A percentile compares a stretch with the other conserved stretches of the same genome.
Conservation (phyloP, 2,329 filamentous ascomycete genomes). For the Fusarium brevicatenulatum region DNA sequence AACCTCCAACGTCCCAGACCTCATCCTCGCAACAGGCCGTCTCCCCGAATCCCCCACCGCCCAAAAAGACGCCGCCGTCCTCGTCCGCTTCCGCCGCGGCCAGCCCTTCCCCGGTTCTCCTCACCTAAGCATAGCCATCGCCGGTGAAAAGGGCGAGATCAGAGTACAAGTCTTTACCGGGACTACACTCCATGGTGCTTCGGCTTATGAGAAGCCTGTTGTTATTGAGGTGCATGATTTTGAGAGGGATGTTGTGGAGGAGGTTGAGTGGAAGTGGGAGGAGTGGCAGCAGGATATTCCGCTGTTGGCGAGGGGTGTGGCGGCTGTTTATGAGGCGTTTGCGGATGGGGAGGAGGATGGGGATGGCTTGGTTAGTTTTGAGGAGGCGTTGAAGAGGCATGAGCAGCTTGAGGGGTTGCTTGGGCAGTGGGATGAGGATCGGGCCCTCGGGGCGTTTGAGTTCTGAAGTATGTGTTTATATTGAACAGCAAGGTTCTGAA, state of each 20-base stretch:
- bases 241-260: slow-evolving; percentile 55
- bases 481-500: neutral
- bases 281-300: slow-evolving; percentile 60
- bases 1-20: slow-evolving; percentile 57
- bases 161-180: slow-evolving; percentile 49
- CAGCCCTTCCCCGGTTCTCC: slow-evolving; percentile 59
- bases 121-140: slow-evolving; percentile 60
- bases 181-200: slow-evolving; percentile 42
- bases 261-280: slow-evolving; percentile 56
- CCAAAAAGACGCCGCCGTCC: slow-evolving; percentile 52
- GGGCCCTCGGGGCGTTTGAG: neutral
- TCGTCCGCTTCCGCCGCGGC: slow-evolving; percentile 59
- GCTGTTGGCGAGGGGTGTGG: slow-evolving; percentile 59
- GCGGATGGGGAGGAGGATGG: slow-evolving; percentile 47
- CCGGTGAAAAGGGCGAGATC: slow-evolving; percentile 63
- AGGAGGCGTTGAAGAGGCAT: slow-evolving; percentile 58
- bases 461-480: neutral
- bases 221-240: slow-evolving; percentile 63
- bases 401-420: slow-evolving; percentile 55
- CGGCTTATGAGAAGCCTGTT: slow-evolving; percentile 49
- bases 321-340: slow-evolving; percentile 66
- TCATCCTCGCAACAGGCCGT: slow-evolving; percentile 50
- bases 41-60: slow-evolving; percentile 44
- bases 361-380: slow-evolving; percentile 50
- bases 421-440: slow-evolving; percentile 22